Conservation (phyloP, 495 filamentous ascomycete species). For the Chaetomium tenue region DNA sequence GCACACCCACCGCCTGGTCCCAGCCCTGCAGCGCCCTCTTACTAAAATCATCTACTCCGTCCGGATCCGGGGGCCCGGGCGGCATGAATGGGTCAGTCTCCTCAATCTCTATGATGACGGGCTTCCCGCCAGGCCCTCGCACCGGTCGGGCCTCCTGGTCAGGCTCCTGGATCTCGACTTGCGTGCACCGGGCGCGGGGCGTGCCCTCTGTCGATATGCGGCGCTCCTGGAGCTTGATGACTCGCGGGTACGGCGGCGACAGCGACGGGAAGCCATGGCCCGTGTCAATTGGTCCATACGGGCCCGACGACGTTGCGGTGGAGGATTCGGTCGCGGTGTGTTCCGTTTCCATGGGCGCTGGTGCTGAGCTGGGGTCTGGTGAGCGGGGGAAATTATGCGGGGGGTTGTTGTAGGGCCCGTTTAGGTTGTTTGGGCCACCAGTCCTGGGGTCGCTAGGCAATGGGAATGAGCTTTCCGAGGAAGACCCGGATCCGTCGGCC, state of each 20-base stretch:
- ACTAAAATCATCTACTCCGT: background rate
- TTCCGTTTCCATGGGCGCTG: constrained; percentile 9
- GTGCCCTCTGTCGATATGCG: constrained; percentile 46
- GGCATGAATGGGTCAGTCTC: constrained; percentile 40
- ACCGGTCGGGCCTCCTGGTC: constrained; percentile 41
- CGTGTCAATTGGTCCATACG: constrained; percentile 22
- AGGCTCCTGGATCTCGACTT: constrained; percentile 60
- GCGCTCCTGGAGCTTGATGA: constrained; percentile 78
- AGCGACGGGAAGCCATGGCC: constrained; percentile 20
- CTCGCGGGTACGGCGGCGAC: constrained; percentile 58
- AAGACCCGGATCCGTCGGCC: background rate
- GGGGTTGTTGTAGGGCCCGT: background rate
- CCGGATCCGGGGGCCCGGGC: background rate
- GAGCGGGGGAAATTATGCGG: background rate
- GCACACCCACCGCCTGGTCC: background rate
- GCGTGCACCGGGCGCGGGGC: constrained; percentile 55
- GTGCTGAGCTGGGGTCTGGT: constrained; percentile 1
- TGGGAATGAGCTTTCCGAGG: background rate
- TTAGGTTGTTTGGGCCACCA: background rate
- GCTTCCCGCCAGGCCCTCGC: constrained; percentile 39
- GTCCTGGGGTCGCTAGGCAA: too few relatives aligned
- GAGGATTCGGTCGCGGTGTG: background rate
- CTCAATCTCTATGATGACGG: constrained; percentile 56
- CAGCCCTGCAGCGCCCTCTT: background rate
- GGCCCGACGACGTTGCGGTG: constrained; percentile 20